Percentiles rank a stretch among this genome's conserved stretches.
Evolutionary conservation across 169 alveolate species (phyloP).

Genomic region (Cryptosporidium canis): DNA sequence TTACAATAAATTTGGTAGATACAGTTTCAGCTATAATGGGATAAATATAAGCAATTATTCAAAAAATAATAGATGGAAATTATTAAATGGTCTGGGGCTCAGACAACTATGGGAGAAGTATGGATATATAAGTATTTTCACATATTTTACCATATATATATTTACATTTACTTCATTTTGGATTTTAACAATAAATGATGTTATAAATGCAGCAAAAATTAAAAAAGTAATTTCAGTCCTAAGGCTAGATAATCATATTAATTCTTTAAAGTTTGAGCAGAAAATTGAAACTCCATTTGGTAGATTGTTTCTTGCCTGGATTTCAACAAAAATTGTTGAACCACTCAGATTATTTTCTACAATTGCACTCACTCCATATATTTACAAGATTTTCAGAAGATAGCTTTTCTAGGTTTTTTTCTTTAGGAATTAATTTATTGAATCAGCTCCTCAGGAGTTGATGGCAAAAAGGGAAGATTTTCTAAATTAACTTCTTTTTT

Average conservation of each 20-base stretch:
- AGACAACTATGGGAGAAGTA: not conserved
- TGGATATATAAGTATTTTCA: slow-evolving; percentile 23
- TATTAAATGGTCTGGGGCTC: not conserved
- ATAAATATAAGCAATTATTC: not conserved
- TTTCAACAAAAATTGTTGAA: slow-evolving; percentile 52
- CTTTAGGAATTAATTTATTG: not conserved
- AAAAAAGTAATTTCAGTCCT: not conserved
- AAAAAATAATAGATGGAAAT: not conserved
- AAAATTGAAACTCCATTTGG: slow-evolving; percentile 17
- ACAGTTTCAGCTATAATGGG: not conserved
- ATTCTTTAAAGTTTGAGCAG: not conserved
- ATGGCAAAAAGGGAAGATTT: slow-evolving; percentile 41
- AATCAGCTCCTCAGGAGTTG: slow-evolving; percentile 42
- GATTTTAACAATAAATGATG: not conserved
- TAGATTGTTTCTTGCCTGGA: slow-evolving; percentile 43
- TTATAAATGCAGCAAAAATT: not conserved
- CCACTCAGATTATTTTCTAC: slow-evolving; percentile 51
- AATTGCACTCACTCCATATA: slow-evolving; percentile 31
- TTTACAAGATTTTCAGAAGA: not conserved
- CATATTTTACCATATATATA: slow-evolving; percentile 16
- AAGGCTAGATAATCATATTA: slow-evolving; percentile 10
- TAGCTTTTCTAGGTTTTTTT: not conserved
- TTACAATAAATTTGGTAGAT: not conserved
- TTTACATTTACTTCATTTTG: not conserved
- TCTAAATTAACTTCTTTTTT: slow-evolving; percentile 12